Evolutionary conservation across 106 monocot genomes (phyloP).

Genomic region (Allium sativum): DNA sequence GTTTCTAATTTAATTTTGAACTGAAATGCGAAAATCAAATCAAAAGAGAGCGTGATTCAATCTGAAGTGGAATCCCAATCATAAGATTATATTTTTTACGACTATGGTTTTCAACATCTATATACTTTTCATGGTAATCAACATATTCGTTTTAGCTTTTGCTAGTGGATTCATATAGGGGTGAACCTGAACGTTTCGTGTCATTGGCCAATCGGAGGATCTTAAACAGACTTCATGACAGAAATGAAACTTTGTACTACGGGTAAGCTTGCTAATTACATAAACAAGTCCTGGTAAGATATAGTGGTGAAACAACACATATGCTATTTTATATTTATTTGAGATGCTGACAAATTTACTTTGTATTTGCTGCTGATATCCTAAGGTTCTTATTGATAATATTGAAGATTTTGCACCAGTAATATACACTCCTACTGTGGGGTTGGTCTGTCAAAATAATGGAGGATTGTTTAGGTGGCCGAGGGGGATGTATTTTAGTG

Average conservation of each 20-base stretch:
- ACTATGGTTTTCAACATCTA: too few species aligned
- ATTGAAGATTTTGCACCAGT: conserved; percentile 96
- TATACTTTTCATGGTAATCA: background rate
- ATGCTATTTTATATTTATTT: too few species aligned
- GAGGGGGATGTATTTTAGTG: conserved; percentile 99
- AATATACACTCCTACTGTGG: conserved; percentile 98
- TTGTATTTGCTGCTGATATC: too few species aligned
- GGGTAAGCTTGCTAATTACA: conserved; percentile 39
- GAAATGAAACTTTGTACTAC: conserved; percentile 99
- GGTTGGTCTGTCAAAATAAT: conserved; percentile 97
- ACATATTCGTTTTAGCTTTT: conserved; percentile 2
- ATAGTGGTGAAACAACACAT: background rate
- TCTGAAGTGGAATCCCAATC: too few species aligned
- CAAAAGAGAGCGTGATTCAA: too few species aligned
- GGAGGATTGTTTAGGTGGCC: conserved; percentile 90
- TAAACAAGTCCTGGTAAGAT: conserved; percentile 1
- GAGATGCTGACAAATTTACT: background rate
- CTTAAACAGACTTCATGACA: conserved; percentile 92
- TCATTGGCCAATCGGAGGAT: conserved; percentile 97
- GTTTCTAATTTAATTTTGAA: too few species aligned
- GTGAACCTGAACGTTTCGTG: conserved; percentile 37
- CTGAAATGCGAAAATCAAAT: too few species aligned
- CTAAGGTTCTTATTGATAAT: conserved; percentile 93
- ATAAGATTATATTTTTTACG: too few species aligned
- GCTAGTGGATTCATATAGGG: conserved; percentile 78